Evolutionary conservation across 106 monocot genomes (phyloP), one percentile per base, ranked within the genome.

Genomic region (Dendrobium huoshanense): DNA sequence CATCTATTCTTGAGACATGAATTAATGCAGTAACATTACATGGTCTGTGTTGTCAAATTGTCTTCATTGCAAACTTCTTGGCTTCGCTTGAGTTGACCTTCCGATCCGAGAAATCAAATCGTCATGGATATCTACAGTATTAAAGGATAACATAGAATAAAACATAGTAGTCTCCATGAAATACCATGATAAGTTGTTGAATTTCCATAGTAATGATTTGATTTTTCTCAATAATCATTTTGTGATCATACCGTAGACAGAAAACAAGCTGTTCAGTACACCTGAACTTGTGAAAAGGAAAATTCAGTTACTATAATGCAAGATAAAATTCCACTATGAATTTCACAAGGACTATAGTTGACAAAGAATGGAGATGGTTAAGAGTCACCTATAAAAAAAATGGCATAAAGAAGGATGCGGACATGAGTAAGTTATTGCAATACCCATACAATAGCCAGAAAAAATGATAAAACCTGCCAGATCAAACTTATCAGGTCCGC

Each of bases 381-480:
- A 73, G 54, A 8, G 75, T 49, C 82, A 92, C 89, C 92, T 84
- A 88, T 89, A 78, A 92, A 92, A 42, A 89, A 75, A 77, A 92
- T 94, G 68, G 92, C 84, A 81, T 92, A 94, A 0, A 88, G 92
- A 78, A 98, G 91, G 84, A 88, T 81, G 79, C 79, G 87, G 79
- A 92, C 83, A 55, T 76, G 84, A 40, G 94, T 94, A 42, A 41
- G 75, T 86, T 94, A 94, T 88, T 98, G 97, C 43, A 94, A 81
- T 84, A 98, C 64, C 97, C 94, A 98, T 73, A 92, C 67, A 72
- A 94, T 37, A 8, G 84, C 97, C 4, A 98, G 37, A n/a, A 75
- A 98, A 92, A 78, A 98, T 80, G n/a, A 98, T 98, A 65, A 98
- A 98, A 25, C 97, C 97, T 98, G 84, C 16, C 80, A 4, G 37